These are phyloP conservation scores for Penstemon newberryi DNA, from an alignment of 257 asterid genomes.

Conservation along the genomic window DNA sequence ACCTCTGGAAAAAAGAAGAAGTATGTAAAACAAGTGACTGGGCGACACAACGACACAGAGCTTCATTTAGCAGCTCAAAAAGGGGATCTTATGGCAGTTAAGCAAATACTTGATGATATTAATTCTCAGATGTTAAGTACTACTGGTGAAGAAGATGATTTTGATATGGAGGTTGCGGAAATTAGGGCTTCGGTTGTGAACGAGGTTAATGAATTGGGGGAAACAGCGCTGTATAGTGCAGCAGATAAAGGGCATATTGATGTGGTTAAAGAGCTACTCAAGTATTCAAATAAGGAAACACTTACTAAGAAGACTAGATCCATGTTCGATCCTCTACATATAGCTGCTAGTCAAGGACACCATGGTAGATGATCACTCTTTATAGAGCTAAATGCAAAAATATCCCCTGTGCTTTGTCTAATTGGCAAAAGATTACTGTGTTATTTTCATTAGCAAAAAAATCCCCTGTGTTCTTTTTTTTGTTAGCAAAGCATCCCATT, in stretches of 20 bases:
- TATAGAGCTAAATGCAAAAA: no score
- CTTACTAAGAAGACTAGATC: slow-evolving; percentile 52
- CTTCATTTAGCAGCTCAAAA: slow-evolving; percentile 65
- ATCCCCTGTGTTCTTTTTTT: no score
- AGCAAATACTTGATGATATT: slow-evolving; percentile 54
- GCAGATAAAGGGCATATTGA: slow-evolving; percentile 60
- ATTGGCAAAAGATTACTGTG: no score
- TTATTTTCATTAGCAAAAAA: no score
- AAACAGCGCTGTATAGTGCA: slow-evolving; percentile 53
- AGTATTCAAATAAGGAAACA: slow-evolving; percentile 47
- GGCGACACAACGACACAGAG: slow-evolving; percentile 63
- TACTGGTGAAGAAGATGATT: slow-evolving; percentile 38
- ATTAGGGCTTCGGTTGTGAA: slow-evolving; percentile 55
- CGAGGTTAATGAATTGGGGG: slow-evolving; percentile 66
- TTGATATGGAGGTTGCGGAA: slow-evolving; percentile 55
- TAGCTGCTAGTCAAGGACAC: slow-evolving; percentile 63
- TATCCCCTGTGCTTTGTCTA: no score
- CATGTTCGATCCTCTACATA: slow-evolving; percentile 61
- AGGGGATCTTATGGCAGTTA: slow-evolving; percentile 63
- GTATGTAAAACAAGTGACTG: slow-evolving; percentile 63
- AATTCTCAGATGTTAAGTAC: slow-evolving; percentile 51
- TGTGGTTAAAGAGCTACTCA: slow-evolving; percentile 55
- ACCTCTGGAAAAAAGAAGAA: slow-evolving; percentile 42
- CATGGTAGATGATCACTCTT: slow-evolving; percentile 46
- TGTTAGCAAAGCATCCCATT: no score